Evolutionary conservation across 768 basidiomycete genomes (phyloP).

Genomic region (Pilatotrama ljubarskyi): DNA sequence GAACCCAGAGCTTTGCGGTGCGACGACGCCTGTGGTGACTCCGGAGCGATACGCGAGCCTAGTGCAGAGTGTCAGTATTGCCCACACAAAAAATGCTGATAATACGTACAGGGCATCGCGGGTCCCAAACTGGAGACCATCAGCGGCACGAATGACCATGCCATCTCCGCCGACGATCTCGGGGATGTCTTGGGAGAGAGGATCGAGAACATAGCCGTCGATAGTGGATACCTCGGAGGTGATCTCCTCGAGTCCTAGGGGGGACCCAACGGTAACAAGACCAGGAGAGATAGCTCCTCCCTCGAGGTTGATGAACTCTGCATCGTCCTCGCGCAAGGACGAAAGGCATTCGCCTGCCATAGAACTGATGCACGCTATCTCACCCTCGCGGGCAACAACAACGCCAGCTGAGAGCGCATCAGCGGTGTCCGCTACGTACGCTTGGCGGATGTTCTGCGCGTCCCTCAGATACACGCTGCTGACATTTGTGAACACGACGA

Average conservation of each 20-base stretch:
- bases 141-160: constrained; percentile 56
- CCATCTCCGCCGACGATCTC: constrained; percentile 36
- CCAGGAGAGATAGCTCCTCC: constrained; percentile 71
- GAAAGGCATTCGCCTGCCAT: constrained; percentile 25
- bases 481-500: constrained; percentile 69
- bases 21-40: constrained; percentile 48
- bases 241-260: constrained; percentile 73
- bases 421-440: constrained; percentile 29
- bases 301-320: constrained; percentile 52
- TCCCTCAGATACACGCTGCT: constrained; percentile 46
- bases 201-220: constrained; percentile 52
- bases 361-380: constrained; percentile 52
- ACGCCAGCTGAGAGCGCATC: constrained; percentile 31
- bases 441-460: constrained; percentile 34
- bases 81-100: too few species aligned
- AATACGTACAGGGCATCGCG: constrained; percentile 52
- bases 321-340: background rate
- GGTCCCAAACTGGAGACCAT: constrained; percentile 70
- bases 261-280: constrained; percentile 62
- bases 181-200: constrained; percentile 38
- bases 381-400: constrained; percentile 55
- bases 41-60: constrained; percentile 55
- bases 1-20: constrained; percentile 38
- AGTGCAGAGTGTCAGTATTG: background rate
- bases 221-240: constrained; percentile 59